A percentile compares a stretch with the other conserved stretches of the same genome.
Conservation (phyloP, 2,329 filamentous ascomycete genomes). For the Mycosphaerella sp. region DNA sequence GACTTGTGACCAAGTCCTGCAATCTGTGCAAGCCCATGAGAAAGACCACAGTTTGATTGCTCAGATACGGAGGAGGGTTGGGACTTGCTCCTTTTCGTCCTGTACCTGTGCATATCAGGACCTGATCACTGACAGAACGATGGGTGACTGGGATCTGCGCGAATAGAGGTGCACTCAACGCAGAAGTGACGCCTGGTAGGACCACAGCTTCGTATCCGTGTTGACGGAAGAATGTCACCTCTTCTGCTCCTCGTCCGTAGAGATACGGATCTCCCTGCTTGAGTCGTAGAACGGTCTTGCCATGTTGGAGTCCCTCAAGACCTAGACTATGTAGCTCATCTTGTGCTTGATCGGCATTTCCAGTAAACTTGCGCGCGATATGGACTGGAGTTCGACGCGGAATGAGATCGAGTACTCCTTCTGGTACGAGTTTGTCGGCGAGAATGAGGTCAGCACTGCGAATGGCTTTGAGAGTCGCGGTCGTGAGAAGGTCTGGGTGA, state of each 20-base stretch:
- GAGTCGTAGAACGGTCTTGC: conserved; percentile 76
- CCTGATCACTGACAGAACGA: conserved; percentile 81
- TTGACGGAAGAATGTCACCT: conserved; percentile 73
- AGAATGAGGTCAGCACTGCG: conserved; percentile 69
- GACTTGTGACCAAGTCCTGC: conserved; percentile 61
- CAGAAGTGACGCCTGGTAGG: conserved; percentile 84
- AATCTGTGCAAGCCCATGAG: conserved; percentile 93
- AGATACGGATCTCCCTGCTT: conserved; percentile 98
- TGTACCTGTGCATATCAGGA: conserved; percentile 93
- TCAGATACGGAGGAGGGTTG: conserved; percentile 70
- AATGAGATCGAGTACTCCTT: conserved; percentile 79
- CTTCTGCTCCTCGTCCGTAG: conserved; percentile 90
- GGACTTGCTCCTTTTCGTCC: conserved; percentile 82
- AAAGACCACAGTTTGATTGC: conserved; percentile 79
- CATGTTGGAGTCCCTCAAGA: conserved; percentile 59
- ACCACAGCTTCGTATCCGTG: conserved; percentile 64
- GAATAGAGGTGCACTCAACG: conserved; percentile 80
- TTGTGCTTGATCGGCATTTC: conserved; percentile 90
- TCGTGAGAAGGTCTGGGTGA: conserved; percentile 84
- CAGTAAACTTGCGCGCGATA: conserved; percentile 95
- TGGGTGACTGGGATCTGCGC: conserved; percentile 84
- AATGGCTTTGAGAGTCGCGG: conserved; percentile 71
- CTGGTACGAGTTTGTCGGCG: conserved; percentile 79
- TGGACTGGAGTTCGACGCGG: conserved; percentile 82
- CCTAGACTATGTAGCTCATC: conserved; percentile 79